phyloP scores from a whole-genome alignment of 2,329 filamentous ascomycete genomes.

The Neofusicoccum umdonicola region DNA sequence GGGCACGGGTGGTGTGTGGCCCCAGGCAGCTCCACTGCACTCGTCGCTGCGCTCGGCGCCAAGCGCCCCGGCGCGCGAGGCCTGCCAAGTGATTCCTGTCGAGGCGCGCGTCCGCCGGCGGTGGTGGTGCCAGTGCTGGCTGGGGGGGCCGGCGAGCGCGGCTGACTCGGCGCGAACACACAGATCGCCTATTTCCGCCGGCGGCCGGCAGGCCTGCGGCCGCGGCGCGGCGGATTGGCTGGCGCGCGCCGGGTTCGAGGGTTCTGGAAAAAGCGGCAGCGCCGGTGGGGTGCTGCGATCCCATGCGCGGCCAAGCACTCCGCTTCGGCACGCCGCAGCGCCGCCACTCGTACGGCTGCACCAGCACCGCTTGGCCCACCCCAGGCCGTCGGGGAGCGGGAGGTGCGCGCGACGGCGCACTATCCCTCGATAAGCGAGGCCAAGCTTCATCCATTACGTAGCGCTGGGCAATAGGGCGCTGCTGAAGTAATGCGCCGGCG shows the following conservation, averaged over 20 bases:
- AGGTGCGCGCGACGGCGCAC: slow-evolving; percentile 4
- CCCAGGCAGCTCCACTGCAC: slow-evolving; percentile 9
- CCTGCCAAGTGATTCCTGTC: background rate
- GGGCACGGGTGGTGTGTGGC: background rate
- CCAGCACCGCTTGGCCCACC: background rate
- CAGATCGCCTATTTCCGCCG: slow-evolving; percentile 15
- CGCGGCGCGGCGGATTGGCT: background rate
- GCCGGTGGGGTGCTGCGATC: background rate
- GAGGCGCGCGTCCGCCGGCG: background rate
- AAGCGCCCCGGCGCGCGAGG: slow-evolving; percentile 1
- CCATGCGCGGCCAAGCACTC: slow-evolving; percentile 13
- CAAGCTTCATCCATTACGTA: slow-evolving; percentile 16
- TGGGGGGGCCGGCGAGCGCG: background rate
- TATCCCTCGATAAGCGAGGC: slow-evolving; percentile 15
- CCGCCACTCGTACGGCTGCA: background rate
- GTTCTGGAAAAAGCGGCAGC: slow-evolving; percentile 14
- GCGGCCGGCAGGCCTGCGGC: background rate
- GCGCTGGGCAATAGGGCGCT: slow-evolving; percentile 8
- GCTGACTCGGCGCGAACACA: slow-evolving; percentile 12
- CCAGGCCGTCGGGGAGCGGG: slow-evolving; percentile 12
- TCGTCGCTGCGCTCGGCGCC: background rate
- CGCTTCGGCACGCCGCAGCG: slow-evolving; percentile 7
- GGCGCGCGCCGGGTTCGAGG: slow-evolving; percentile 3
- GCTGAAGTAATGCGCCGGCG: slow-evolving; percentile 1
- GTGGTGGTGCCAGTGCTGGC: background rate